Evolutionary conservation across 768 basidiomycete genomes (phyloP), one percentile per base, ranked within the genome.

Genomic region (Paxillus ammoniavirescens): DNA sequence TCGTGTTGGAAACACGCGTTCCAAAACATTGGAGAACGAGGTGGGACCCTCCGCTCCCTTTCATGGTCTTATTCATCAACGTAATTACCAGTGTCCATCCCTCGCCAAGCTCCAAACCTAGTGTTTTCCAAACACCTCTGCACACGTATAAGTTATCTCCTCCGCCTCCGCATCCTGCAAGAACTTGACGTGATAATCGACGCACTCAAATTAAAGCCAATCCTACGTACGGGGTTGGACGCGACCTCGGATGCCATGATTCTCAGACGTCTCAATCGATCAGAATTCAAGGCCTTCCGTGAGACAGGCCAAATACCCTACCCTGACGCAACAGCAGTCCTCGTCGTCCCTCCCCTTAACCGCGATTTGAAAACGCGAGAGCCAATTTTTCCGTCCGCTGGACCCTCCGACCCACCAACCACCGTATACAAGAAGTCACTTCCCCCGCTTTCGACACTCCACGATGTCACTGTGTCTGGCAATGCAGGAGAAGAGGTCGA

Each of bases 161-260:
- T 93, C 9, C 88, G 89, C 42, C 67, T 87, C 13, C 82, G 91
- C 15, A 78, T 91, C 12, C 71, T 93, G 2, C 89, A 92, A 65
- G 91, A 93, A 61, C 69, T 93, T 6, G 77, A 84, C 37, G 66
- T 91, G 5, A 67, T 92, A 40, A 73, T 70, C 1, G 77, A 55
- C n/a, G 14, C 40, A 10, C 54, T 67, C 17, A 55, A 54, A 53
- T 44, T 9, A n/a, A 52, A 35, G 21, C 50, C 37, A 14, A 2
- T 43, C 4, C 50, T 21, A 18, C 30, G 21, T 48, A 21, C 37
- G 17, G n/a, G 42, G 12, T 46, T 57, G 13, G 30, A 57, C 41
- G 33, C 36, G 8, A 57, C 56, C n/a, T 40, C 52, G 49, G 56
- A 73, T 61, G 43, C 65, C 58, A 71, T 77, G 18, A 58, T 87